Evolutionary conservation across 169 alveolate species (phyloP).

Genomic region (Perkinsus olseni): DNA sequence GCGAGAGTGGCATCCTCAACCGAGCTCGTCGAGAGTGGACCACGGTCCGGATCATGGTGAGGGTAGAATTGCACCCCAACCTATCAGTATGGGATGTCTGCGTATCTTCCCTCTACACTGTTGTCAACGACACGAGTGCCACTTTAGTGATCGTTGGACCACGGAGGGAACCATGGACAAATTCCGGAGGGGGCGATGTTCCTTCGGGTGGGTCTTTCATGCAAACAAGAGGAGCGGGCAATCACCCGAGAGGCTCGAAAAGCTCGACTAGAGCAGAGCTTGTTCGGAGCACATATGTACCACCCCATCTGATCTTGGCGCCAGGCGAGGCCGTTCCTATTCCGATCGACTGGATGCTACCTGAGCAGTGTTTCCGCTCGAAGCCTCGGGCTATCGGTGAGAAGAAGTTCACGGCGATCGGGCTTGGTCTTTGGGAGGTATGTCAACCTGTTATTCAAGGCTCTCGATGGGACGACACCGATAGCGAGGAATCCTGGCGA

Average conservation of each 20-base stretch:
- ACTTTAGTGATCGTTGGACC: neutral
- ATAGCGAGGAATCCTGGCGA: neutral
- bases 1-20: neutral
- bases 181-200: too few relatives aligned
- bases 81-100: neutral
- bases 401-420: neutral
- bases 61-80: neutral
- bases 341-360: neutral
- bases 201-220: too few relatives aligned
- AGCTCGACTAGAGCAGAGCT: neutral
- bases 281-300: neutral
- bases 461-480: neutral
- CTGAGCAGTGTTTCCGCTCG: neutral
- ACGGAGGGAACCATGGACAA: neutral
- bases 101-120: neutral
- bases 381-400: neutral
- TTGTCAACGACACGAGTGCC: neutral
- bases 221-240: too few relatives aligned
- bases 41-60: neutral
- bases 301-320: neutral
- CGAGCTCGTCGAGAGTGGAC: neutral
- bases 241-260: neutral
- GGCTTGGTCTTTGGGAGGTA: neutral
- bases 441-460: neutral
- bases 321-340: neutral